A percentile compares a stretch with the other conserved stretches of the same genome.
These are phyloP conservation scores for Leavenworthia alabamica DNA, from an alignment of 345 rosid genomes.

Conservation along the genomic window DNA sequence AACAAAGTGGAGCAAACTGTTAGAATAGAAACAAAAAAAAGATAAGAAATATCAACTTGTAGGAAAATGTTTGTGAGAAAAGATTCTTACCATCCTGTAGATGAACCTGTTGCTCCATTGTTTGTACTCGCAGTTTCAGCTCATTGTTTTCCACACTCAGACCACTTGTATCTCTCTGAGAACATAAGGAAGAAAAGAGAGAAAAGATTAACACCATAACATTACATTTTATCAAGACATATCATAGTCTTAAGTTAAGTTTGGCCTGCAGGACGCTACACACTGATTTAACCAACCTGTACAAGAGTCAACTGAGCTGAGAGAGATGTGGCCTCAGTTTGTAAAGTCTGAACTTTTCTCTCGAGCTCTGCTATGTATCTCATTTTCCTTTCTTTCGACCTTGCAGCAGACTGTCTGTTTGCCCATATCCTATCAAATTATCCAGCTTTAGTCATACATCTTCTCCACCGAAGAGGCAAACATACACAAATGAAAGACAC, in stretches of 20 bases:
- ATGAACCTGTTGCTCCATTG: slow-evolving; percentile 86
- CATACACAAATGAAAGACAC: neutral
- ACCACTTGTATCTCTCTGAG: slow-evolving; percentile 82
- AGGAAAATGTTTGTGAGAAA: slow-evolving; percentile 5
- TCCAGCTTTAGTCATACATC: slow-evolving; percentile 13
- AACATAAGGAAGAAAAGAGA: neutral
- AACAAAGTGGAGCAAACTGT: neutral
- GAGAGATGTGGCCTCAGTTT: slow-evolving; percentile 79
- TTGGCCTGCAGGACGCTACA: neutral
- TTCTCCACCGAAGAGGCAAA: neutral
- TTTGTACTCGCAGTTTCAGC: slow-evolving; percentile 77
- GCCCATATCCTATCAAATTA: slow-evolving; percentile 76
- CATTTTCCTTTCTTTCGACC: slow-evolving; percentile 97
- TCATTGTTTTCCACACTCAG: slow-evolving; percentile 76
- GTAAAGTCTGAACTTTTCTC: slow-evolving; percentile 77
- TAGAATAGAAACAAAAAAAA: neutral
- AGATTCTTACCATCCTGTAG: slow-evolving; percentile 81
- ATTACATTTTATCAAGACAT: neutral
- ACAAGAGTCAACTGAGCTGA: slow-evolving; percentile 79
- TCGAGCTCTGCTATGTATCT: slow-evolving; percentile 91
- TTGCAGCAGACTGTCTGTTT: slow-evolving; percentile 92
- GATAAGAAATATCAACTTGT: neutral
- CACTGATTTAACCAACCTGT: slow-evolving; percentile 52
- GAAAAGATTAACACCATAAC: neutral
- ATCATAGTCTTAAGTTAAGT: neutral